Evolutionary conservation across 371 early-diverging fungal species (phyloP), one percentile per base, ranked within the genome.

Genomic region (Mucor ambiguus): DNA sequence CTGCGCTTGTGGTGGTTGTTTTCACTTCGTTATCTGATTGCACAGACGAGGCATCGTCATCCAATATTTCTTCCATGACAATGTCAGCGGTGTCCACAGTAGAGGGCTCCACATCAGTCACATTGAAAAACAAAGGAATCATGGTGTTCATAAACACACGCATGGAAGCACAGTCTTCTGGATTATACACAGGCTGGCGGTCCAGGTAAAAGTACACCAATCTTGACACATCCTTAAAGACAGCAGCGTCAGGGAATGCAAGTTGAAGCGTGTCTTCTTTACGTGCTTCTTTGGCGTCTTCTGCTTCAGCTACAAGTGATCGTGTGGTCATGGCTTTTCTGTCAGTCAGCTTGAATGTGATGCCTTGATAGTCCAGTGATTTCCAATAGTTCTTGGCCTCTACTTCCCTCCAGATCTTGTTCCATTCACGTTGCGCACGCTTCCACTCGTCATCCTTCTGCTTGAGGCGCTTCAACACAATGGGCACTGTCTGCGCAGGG

Each of bases 381-480:
- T 98, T 98, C 83, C 94, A 96, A 84, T 92, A 98, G 84, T 98
- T 98, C 72, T 93, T 94, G 38, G 86, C 76, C 44, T 98, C 96
- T n/a, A 90, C 83, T 61, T 97, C 95, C 26, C 97, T 87, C 99
- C 99, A 99, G 18, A 97, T 86, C 77, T 97, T 96, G 76, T 92
- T 91, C 88, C 91, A 94, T 61, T 94, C 93, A 57, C 95, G 46
- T 32, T 81, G 83, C 16, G 83, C 77, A 1, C 78, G 64, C 37
- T 94, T 91, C 96, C 98, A 98, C 77, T 98, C 98, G 71, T 97
- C 97, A 73, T 98, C 98, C 74, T 98, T 98, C 71, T 96, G 95
- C 82, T 97, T 96, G 14, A 99, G 83, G 43, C 99, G 92, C 74
- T 92, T 94, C 28, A 99, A 82, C 20, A 99, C 93, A 14, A 99